Evolutionary conservation across 2,329 filamentous ascomycete species (phyloP).

Genomic region (Sporothrix schenckii): DNA sequence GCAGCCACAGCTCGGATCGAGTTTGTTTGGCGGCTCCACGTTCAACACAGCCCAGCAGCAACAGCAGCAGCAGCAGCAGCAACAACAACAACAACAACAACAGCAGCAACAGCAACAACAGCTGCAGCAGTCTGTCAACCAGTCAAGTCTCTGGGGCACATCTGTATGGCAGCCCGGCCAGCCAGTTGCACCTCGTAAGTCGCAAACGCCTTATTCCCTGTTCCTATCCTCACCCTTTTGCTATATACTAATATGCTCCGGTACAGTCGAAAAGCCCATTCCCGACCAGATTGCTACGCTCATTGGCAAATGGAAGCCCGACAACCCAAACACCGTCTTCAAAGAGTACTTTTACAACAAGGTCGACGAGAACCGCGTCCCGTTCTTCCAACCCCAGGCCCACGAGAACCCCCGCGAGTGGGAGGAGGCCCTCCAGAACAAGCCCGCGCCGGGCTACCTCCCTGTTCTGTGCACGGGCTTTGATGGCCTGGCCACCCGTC

Average conservation of each 20-base stretch:
- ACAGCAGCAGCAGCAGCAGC: slow-evolving; percentile 46
- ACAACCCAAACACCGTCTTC: slow-evolving; percentile 70
- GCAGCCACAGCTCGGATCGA: slow-evolving; percentile 33
- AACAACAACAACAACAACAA: slow-evolving; percentile 44
- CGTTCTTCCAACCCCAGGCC: slow-evolving; percentile 71
- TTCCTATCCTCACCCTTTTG: not conserved
- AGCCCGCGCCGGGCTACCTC: slow-evolving; percentile 74
- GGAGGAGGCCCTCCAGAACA: slow-evolving; percentile 80
- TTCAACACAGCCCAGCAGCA: slow-evolving; percentile 33
- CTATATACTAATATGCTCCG: not conserved
- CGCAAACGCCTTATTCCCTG: not conserved
- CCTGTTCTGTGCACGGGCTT: slow-evolving; percentile 78
- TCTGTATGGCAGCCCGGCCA: slow-evolving; percentile 58
- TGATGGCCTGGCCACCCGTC: slow-evolving; percentile 68
- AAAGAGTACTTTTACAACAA: slow-evolving; percentile 88
- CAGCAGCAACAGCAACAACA: slow-evolving; percentile 45
- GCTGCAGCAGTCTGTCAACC: slow-evolving; percentile 45
- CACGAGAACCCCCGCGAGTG: slow-evolving; percentile 76
- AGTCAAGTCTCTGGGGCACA: slow-evolving; percentile 48
- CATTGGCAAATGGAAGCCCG: slow-evolving; percentile 73
- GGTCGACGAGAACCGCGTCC: slow-evolving; percentile 72
- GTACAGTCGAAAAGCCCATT: slow-evolving; percentile 69
- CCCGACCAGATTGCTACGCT: slow-evolving; percentile 73
- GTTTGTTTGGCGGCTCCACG: slow-evolving; percentile 24
- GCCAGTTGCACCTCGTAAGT: slow-evolving; percentile 52